Percentiles rank a stretch among this genome's conserved stretches.
Conservation (phyloP, 75 land plant species). For the Sequoiadendron giganteum region DNA sequence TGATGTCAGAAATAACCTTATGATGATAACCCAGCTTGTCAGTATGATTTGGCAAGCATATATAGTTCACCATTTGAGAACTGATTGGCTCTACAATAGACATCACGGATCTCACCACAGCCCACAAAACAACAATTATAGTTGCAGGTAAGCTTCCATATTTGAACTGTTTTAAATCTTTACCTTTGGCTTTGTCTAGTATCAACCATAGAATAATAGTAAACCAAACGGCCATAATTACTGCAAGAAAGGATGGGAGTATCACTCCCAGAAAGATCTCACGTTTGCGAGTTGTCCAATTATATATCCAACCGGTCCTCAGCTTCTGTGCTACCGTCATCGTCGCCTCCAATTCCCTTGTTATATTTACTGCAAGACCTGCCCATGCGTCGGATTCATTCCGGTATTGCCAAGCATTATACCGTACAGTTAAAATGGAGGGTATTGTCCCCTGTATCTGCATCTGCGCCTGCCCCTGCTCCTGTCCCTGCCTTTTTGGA, state of each 20-base stretch:
- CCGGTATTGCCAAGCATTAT: not conserved
- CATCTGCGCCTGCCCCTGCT: no score
- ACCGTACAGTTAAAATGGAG: not conserved
- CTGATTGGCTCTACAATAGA: not conserved
- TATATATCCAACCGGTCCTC: not conserved
- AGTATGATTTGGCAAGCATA: not conserved
- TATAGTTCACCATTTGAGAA: not conserved
- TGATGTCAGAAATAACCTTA: not conserved
- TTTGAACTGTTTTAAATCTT: not conserved
- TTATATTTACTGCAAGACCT: not conserved
- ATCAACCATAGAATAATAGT: not conserved
- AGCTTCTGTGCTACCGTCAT: not conserved
- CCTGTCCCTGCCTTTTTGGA: not conserved
- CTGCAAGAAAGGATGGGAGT: not conserved
- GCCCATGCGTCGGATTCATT: constrained; percentile 1
- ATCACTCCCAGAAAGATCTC: not conserved
- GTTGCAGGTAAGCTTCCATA: constrained; percentile 1
- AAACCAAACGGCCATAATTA: not conserved
- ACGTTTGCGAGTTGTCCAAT: not conserved
- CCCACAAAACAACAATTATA: not conserved
- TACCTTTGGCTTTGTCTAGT: not conserved
- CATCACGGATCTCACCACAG: not conserved
- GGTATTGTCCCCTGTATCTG: not conserved
- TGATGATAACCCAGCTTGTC: not conserved
- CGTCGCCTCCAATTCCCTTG: constrained; percentile 1